phyloP scores from a whole-genome alignment of 345 rosid genomes.

The Eucalyptus grandis region DNA sequence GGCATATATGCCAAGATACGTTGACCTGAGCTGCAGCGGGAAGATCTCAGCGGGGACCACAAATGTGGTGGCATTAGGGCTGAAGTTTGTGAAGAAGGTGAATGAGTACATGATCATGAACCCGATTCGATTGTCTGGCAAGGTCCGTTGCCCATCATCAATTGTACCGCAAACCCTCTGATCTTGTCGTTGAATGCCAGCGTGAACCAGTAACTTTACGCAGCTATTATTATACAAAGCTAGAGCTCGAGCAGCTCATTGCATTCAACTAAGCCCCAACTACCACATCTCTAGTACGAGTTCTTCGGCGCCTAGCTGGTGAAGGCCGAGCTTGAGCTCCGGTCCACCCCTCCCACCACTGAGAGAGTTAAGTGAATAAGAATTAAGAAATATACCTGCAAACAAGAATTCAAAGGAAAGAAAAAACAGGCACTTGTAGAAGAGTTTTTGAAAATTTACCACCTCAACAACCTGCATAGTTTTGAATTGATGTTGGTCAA shows the following conservation, averaged over 20 bases:
- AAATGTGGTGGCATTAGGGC: background rate
- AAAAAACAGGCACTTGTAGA: rapidly evolving
- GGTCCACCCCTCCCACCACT: rapidly evolving
- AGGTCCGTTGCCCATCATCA: background rate
- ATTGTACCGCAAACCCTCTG: background rate
- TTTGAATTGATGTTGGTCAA: too few species aligned
- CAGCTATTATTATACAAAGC: too few species aligned
- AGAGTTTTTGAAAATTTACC: too few species aligned
- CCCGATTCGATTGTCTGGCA: background rate
- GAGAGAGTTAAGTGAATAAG: too few species aligned
- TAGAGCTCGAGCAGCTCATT: too few species aligned
- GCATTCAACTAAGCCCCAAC: too few species aligned
- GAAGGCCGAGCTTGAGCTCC: too few species aligned
- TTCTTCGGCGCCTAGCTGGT: too few species aligned
- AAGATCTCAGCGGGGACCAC: background rate
- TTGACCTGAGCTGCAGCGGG: background rate
- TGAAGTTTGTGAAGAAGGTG: background rate
- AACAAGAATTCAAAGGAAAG: too few species aligned
- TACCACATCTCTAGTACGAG: too few species aligned
- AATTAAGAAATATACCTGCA: too few species aligned
- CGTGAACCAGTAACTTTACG: background rate
- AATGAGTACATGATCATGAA: background rate
- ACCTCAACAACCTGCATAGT: too few species aligned
- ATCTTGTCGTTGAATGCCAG: background rate
- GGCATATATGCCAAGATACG: background rate